Percentiles rank a stretch among this genome's conserved stretches.
These are phyloP conservation scores for Coemansia pectinata DNA, from an alignment of 192 early-diverging fungal species.

Conservation along the genomic window DNA sequence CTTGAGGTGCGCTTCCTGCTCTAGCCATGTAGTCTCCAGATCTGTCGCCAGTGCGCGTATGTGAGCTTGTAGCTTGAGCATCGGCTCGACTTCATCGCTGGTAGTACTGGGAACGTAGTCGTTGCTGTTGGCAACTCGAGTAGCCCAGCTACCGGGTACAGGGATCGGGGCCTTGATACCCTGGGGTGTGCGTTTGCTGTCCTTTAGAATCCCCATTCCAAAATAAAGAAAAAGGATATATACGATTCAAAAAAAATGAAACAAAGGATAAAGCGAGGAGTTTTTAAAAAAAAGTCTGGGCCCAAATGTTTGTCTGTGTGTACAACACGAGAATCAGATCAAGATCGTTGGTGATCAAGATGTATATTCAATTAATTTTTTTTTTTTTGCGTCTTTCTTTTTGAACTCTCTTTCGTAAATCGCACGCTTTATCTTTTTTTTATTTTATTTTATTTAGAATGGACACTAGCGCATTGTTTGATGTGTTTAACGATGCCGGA, in stretches of 20 bases:
- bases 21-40: conserved; percentile 28
- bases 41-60: conserved; percentile 9
- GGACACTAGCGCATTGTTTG: conserved; percentile 46
- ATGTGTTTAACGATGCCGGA: conserved; percentile 50
- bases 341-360: background rate
- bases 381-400: background rate
- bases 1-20: conserved; percentile 44
- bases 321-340: background rate
- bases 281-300: background rate
- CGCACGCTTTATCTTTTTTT: background rate
- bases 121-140: background rate
- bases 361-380: background rate
- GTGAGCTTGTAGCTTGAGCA: conserved; percentile 6
- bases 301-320: conserved; percentile 21
- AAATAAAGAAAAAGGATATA: background rate
- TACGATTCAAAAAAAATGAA: background rate
- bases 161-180: conserved; percentile 44
- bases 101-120: background rate
- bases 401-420: background rate
- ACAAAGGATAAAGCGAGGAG: background rate
- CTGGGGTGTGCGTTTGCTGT: conserved; percentile 33
- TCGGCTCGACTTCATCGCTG: background rate
- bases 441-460: conserved; percentile 2
- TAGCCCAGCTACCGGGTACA: conserved; percentile 30
- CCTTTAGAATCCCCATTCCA: conserved; percentile 33